Evolutionary conservation across 768 basidiomycete species (phyloP), one percentile per base, ranked within the genome.

Genomic region (Hericium rajendrae): DNA sequence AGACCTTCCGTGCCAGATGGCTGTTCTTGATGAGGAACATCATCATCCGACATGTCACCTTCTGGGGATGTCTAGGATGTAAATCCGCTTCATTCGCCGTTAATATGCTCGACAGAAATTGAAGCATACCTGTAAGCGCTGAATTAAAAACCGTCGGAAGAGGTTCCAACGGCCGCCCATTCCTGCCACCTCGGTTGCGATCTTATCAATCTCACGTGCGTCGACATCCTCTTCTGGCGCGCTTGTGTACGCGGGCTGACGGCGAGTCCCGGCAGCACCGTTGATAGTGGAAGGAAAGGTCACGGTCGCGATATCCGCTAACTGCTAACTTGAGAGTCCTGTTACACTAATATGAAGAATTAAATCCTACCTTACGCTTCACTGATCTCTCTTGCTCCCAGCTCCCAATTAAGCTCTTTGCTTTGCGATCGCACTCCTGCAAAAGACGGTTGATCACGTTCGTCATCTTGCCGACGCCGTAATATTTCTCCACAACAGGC

Each of bases 401-500:
- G 18, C 85, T 82, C 48, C 84, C 82, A 4, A 92, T 72, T 1
- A 95, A 74, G 24, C 78, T 78, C 62, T 82, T 80, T 0, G 91
- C 85, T 16, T 95, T 88, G 37, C 84, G 77, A 70, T 97, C 95
- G 55, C 89, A 90, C 67, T 98, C 94, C 57, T 85, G 81, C 51
- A 97, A 70, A 8, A 99, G 74, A 46, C 84, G 78, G 22, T 78
- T 73, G 2, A 94, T 80, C 12, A 95, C 92, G 38, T 72, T 79
- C 43, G 77, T 73, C 95, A 98, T 98, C 69, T 88, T 87, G 0
- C 92, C 89, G 9, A 70, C 64, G 0, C 97, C 97, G 65, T 99
- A 99, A 71, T 99, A 98, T 72, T 97, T 98, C 67, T 97, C 95
- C 1, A 99, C 94, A 4, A 99, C 84, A 2, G 93, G 91, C 63